Percentiles rank a stretch among this genome's conserved stretches.
These are phyloP conservation scores for Ogataea nakhonphanomensis DNA, from an alignment of 805 yeast genomes.

Conservation along the genomic window DNA sequence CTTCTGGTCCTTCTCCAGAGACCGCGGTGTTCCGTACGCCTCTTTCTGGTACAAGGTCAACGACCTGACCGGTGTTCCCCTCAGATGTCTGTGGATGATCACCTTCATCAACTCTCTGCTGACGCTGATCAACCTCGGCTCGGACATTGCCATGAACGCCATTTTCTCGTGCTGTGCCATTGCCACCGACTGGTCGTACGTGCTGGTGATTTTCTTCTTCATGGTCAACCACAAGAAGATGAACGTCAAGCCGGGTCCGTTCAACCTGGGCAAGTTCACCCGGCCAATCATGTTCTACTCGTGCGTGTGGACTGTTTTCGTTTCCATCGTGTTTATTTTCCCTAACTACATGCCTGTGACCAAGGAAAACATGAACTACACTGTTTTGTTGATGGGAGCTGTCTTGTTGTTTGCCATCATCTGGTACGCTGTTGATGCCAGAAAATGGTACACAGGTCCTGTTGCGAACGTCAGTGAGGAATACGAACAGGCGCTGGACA, in stretches of 20 bases:
- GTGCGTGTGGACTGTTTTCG: constrained; percentile 44
- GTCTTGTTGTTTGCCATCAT: constrained; percentile 35
- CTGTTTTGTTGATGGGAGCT: constrained; percentile 46
- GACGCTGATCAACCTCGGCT: constrained; percentile 41
- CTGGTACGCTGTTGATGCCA: constrained; percentile 49
- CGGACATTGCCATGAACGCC: constrained; percentile 48
- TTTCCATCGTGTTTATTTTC: constrained; percentile 47
- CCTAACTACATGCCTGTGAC: constrained; percentile 46
- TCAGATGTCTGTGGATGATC: constrained; percentile 43
- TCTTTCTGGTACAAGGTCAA: constrained; percentile 40
- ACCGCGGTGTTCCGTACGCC: constrained; percentile 48
- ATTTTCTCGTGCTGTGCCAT: constrained; percentile 53
- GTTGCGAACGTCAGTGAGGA: constrained; percentile 42
- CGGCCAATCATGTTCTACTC: constrained; percentile 39
- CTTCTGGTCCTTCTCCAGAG: constrained; percentile 56
- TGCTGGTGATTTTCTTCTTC: constrained; percentile 41
- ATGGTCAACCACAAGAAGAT: constrained; percentile 42
- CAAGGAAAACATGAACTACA: constrained; percentile 50
- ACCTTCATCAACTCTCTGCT: constrained; percentile 41
- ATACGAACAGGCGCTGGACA: constrained; percentile 21
- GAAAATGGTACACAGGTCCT: constrained; percentile 56
- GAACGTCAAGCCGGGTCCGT: constrained; percentile 48
- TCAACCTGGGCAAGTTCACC: constrained; percentile 43
- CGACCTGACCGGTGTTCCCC: constrained; percentile 41
- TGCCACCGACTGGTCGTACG: constrained; percentile 49